phyloP scores from a whole-genome alignment of 768 basidiomycete genomes.

The Lactarius akahatsu region DNA sequence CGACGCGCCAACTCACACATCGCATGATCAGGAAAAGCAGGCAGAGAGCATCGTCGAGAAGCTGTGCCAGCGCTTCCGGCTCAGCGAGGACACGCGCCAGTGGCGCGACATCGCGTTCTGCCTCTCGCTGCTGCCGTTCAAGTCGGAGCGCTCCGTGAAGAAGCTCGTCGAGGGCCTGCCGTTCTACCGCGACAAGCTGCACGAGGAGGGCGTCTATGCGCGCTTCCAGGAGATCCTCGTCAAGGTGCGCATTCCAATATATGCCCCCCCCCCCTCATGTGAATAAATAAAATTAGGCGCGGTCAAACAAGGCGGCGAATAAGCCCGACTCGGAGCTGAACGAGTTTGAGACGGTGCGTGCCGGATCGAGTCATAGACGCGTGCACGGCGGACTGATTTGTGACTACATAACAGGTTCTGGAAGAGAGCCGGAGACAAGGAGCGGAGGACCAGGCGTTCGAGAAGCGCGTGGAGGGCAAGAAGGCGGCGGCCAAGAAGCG shows the following conservation, averaged over 20 bases:
- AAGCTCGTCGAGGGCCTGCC: conserved; percentile 91
- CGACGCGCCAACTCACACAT: neutral
- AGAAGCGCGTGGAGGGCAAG: conserved; percentile 82
- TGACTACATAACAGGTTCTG: conserved; percentile 66
- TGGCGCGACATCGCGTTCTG: conserved; percentile 99
- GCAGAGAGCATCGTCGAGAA: conserved; percentile 97
- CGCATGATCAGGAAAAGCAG: conserved; percentile 79
- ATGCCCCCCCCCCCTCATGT: no score
- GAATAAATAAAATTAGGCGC: conserved; percentile 48
- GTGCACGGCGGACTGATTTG: neutral
- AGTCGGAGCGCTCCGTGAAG: conserved; percentile 94
- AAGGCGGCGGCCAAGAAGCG: conserved; percentile 76
- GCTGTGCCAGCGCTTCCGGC: conserved; percentile 91
- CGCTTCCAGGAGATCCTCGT: conserved; percentile 87
- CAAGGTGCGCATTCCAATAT: conserved; percentile 51
- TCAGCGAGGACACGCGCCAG: conserved; percentile 85
- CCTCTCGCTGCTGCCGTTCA: conserved; percentile 91
- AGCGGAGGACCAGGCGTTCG: conserved; percentile 86
- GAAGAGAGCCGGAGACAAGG: conserved; percentile 83
- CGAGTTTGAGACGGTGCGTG: conserved; percentile 83
- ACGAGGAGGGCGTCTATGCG: conserved; percentile 77
- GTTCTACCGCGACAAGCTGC: conserved; percentile 94
- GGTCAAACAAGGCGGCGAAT: conserved; percentile 86
- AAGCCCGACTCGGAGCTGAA: conserved; percentile 93
- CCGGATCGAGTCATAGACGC: neutral